Conservation (phyloP, 257 asterid genomes). For the Capsicum rhomboideum region DNA sequence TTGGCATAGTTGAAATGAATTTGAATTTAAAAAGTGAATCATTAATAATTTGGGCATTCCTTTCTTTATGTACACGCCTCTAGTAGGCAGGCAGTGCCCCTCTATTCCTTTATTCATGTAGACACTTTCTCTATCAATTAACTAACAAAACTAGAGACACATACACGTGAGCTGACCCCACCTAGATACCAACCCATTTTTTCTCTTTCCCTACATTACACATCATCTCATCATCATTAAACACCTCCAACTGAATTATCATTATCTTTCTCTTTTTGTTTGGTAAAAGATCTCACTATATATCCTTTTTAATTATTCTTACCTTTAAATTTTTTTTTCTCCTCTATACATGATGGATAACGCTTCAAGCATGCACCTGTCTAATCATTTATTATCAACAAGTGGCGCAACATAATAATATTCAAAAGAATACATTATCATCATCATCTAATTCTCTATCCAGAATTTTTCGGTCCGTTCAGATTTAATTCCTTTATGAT, state of each 20-base stretch:
- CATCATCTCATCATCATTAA: constrained; percentile 12
- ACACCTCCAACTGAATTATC: constrained; percentile 11
- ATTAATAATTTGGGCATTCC: background rate
- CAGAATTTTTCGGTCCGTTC: background rate
- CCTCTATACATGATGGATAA: background rate
- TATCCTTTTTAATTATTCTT: background rate
- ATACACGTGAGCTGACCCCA: constrained; percentile 34
- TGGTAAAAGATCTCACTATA: background rate
- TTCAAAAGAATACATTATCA: background rate
- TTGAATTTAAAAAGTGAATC: background rate
- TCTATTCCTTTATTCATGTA: background rate
- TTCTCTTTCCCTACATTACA: background rate
- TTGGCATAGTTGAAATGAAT: too few relatives aligned
- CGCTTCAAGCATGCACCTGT: background rate
- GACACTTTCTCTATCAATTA: background rate
- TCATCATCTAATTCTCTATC: background rate
- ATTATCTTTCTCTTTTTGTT: constrained; percentile 7
- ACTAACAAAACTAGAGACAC: constrained; percentile 10
- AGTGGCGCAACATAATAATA: background rate
- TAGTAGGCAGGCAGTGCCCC: background rate
- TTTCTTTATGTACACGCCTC: constrained; percentile 15
- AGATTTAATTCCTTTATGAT: constrained; percentile 1
- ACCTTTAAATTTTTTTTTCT: background rate
- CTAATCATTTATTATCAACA: background rate
- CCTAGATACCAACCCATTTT: background rate